Evolutionary conservation across 23 red algal species (phyloP), one percentile per base, ranked within the genome.

Genomic region (Chondrus crispus): DNA sequence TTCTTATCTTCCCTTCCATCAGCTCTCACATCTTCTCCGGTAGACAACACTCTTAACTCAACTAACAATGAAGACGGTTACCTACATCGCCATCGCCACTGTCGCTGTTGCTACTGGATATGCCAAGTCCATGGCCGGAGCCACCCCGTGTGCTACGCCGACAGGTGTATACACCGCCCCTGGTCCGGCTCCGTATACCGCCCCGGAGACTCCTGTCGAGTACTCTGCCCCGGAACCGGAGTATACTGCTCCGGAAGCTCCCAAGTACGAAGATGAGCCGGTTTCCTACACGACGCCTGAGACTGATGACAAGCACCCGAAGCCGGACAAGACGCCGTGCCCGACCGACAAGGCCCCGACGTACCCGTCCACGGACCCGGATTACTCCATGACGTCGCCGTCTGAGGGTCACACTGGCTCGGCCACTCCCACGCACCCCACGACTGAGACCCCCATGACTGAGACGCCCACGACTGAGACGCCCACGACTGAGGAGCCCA

Each of bases 11-110:
- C 10, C 33, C 37, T 6, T 47, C 45, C 51, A 52, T 58, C 51
- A n/a, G 18, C 26, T 32, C 46, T 50, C 57, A 42, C 50, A 52
- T 38, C 77, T 42, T 32, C 46, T 33, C 77, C 77, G 77, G 50
- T 82, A 82, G 77, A 60, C 77, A 60, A 33, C 77, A 49, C 57
- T 82, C 77, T 82, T 82, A 82, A 82, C 72, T 60, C 35, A 46
- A 51, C 46, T 1, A 49, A 32, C 19, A 82, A 82, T 82, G 77
- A 82, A 82, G 77, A 54, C 77, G 51, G 77, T 82, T 54, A 82
- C 77, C 62, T 82, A 60, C 77, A 49, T 82, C 77, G 77, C 77
- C 77, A 49, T 82, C 50, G 51, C 62, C 51, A 54, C 51, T 82
- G 77, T 82, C 51, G 77, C 77, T 52, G 51, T 82, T 32, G 77